Evolutionary conservation across 164 flowering plant species (phyloP).

Genomic region (Stephania japonica): DNA sequence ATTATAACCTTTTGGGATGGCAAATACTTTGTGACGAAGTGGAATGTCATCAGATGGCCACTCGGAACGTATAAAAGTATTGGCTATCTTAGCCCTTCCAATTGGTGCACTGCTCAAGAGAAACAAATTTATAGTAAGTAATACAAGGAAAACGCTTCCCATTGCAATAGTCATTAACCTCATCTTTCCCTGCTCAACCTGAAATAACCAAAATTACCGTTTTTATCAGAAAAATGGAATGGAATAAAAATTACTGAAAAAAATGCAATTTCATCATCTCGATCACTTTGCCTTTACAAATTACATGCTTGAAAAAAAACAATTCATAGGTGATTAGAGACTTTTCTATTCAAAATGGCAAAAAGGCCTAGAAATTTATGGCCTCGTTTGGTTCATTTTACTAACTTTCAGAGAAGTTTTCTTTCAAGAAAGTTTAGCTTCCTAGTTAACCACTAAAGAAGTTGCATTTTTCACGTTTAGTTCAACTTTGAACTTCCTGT

Average conservation of each 20-base stretch:
- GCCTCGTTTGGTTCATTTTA: too few species aligned
- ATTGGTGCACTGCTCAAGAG: constrained; percentile 28
- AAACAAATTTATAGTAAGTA: constrained; percentile 29
- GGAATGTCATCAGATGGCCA: constrained; percentile 90
- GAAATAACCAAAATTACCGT: constrained; percentile 5
- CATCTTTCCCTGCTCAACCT: constrained; percentile 8
- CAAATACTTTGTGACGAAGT: constrained; percentile 74
- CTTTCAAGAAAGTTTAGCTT: too few species aligned
- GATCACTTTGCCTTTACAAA: too few species aligned
- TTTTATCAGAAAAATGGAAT: not conserved
- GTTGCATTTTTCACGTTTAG: too few species aligned
- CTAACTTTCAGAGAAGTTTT: too few species aligned
- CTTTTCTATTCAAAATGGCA: not conserved
- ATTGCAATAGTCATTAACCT: constrained; percentile 11
- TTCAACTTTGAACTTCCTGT: too few species aligned
- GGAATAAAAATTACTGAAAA: too few species aligned
- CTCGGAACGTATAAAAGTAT: constrained; percentile 59
- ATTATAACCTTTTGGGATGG: constrained; percentile 75
- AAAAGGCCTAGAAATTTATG: too few species aligned
- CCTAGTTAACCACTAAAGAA: too few species aligned
- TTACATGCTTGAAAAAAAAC: too few species aligned
- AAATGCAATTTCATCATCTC: not conserved
- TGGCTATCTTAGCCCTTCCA: constrained; percentile 70
- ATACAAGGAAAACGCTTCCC: constrained; percentile 19
- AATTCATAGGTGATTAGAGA: not conserved